Evolutionary conservation across 2,329 filamentous ascomycete genomes (phyloP), one percentile per base, ranked within the genome.

Genomic region (Leptodontidium sp.): DNA sequence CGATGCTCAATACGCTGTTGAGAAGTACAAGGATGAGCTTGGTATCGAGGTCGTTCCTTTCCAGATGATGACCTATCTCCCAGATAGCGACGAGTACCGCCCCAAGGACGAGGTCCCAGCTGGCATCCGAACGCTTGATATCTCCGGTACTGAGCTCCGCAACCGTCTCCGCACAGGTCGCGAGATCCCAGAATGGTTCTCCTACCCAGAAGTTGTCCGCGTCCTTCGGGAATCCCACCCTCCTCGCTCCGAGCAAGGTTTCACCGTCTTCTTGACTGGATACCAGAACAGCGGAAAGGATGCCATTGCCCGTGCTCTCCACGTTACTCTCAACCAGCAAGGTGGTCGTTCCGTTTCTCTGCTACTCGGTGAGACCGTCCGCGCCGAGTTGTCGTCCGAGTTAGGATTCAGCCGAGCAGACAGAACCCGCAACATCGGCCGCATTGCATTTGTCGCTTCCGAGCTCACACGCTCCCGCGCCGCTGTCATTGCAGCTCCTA

Each of bases 51-150:
- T 99, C 79, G 96, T 99, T 73, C 94, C 96, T 75, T 99, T 99
- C 91, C 95, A 98, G 86, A 94, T 97, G 89, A 97, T 99, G 91
- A 98, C 97, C 72, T 99, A 98, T 84, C 91, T 98, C 69, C 96
- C 96, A 75, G 96, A 98, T 83, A 91, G 89, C 79, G 96, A 99
- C 82, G 96, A 98, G 87, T 99, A 99, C 87, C 90, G 89, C 77
- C 96, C 96, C 67, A 89, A 94, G 81, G 93, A 99, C 83, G 88
- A 98, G 84, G 95, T 99, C 71, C 85, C 91, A 76, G 85, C 90
- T 78, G 94, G 93, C 74, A 87, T 91, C 78, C 93, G 93, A 81
- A 98, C 95, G 64, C 88, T 93, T 75, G 93, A 95, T 84, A 95
- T 95, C 81, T 94, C 91, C 47, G 91, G 91, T 70, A 94, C 91